Percentiles rank a stretch among this genome's conserved stretches.
These are phyloP conservation scores for Yarrowia galli DNA, from an alignment of 1,139 yeast species.

Conservation along the genomic window DNA sequence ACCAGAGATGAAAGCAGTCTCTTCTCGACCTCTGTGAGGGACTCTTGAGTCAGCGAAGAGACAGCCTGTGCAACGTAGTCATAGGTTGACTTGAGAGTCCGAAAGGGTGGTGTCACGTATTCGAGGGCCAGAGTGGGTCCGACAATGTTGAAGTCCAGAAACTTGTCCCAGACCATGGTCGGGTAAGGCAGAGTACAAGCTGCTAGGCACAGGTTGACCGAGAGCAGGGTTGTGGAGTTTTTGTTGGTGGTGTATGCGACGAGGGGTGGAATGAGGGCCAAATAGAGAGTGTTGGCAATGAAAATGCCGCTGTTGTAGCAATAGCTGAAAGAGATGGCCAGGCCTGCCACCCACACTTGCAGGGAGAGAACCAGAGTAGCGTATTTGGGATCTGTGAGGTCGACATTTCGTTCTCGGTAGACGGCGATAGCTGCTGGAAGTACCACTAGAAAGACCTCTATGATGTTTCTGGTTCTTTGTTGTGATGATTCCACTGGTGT, in stretches of 20 bases:
- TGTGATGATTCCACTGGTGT: constrained; percentile 9
- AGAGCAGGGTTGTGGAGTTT: not conserved
- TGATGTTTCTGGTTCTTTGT: constrained; percentile 21
- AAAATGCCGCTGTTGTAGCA: constrained; percentile 11
- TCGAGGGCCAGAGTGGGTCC: constrained; percentile 22
- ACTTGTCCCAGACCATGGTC: constrained; percentile 1
- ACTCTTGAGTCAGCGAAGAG: constrained; percentile 13
- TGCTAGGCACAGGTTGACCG: constrained; percentile 31
- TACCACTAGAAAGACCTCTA: constrained; percentile 19
- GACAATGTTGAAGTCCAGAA: constrained; percentile 24
- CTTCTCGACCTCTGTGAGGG: constrained; percentile 35
- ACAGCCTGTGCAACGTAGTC: constrained; percentile 13
- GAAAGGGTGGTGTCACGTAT: constrained; percentile 17
- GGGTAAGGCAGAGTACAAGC: constrained; percentile 22
- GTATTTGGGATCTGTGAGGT: constrained; percentile 11
- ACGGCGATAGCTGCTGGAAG: constrained; percentile 33
- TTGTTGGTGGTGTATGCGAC: constrained; percentile 30
- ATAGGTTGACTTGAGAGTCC: constrained; percentile 10
- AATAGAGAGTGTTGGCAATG: constrained; percentile 17
- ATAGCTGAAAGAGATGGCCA: constrained; percentile 24
- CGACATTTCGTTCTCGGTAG: constrained; percentile 10
- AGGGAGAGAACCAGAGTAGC: constrained; percentile 2
- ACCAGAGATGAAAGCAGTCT: constrained; percentile 22
- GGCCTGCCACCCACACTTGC: constrained; percentile 26
- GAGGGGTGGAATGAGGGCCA: constrained; percentile 31